These are phyloP conservation scores for Amanita rimosa DNA, from an alignment of 768 basidiomycete species.

Conservation along the genomic window DNA sequence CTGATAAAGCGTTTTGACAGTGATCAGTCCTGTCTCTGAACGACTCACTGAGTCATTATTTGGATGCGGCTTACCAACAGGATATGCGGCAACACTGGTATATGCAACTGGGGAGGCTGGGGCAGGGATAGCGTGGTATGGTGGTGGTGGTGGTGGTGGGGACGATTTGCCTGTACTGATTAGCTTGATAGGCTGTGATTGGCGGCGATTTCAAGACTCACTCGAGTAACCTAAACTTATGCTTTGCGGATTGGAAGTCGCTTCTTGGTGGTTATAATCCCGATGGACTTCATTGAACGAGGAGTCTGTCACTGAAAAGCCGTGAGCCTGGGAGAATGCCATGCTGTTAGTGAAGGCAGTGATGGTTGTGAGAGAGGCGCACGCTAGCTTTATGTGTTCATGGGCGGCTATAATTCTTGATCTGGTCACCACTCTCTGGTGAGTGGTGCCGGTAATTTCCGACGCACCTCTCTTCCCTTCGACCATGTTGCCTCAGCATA, in stretches of 20 bases:
- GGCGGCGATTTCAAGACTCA: background rate
- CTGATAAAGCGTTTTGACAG: background rate
- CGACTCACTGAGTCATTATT: background rate
- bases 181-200: background rate
- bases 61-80: background rate
- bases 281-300: slow-evolving; percentile 1
- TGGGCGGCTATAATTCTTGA: too few relatives aligned
- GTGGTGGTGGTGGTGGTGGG: background rate
- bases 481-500: too few relatives aligned
- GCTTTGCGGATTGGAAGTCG: background rate
- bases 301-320: background rate
- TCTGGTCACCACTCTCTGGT: too few relatives aligned
- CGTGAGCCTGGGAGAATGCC: background rate
- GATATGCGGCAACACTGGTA: background rate
- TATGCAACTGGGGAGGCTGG: too few relatives aligned
- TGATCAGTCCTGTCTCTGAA: background rate
- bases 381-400: too few relatives aligned
- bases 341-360: too few relatives aligned
- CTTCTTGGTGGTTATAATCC: slow-evolving; percentile 1
- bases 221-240: background rate
- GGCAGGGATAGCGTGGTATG: too few relatives aligned
- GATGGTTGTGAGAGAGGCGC: too few relatives aligned
- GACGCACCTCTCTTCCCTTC: too few relatives aligned
- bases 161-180: background rate
- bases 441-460: too few relatives aligned